These are phyloP conservation scores for Suhomyces guaymorum DNA, from an alignment of 1,139 yeast genomes.

Conservation along the genomic window DNA sequence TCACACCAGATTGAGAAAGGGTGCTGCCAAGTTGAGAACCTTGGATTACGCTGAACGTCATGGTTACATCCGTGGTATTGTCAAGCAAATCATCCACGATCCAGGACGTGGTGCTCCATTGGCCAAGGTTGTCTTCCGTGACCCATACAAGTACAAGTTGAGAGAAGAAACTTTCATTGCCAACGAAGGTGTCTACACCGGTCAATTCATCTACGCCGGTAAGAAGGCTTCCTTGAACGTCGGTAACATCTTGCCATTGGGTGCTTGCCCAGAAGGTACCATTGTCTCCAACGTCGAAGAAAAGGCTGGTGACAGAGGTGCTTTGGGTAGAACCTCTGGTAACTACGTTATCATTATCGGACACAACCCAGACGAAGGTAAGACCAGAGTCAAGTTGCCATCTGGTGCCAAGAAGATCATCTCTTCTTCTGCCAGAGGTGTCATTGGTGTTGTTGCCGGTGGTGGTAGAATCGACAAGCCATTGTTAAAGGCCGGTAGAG, in stretches of 20 bases:
- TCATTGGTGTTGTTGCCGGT: conserved; percentile 99
- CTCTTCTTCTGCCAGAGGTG: conserved; percentile 97
- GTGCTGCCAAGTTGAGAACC: conserved; percentile 99
- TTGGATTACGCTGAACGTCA: conserved; percentile 99
- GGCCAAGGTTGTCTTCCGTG: conserved; percentile 98
- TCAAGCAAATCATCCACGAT: conserved; percentile 95
- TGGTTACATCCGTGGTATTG: conserved; percentile 99
- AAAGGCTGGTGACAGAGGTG: conserved; percentile 99
- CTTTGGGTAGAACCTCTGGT: conserved; percentile 99
- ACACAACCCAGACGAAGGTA: conserved; percentile 98
- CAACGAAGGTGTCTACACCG: conserved; percentile 99
- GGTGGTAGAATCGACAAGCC: conserved; percentile 99
- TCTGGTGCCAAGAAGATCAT: conserved; percentile 98
- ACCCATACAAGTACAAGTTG: conserved; percentile 99
- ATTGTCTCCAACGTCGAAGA: conserved; percentile 98
- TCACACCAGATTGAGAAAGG: conserved; percentile 99
- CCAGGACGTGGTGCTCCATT: conserved; percentile 99
- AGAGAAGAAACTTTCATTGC: too few relatives aligned
- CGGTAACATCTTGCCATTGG: conserved; percentile 97
- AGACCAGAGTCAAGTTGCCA: conserved; percentile 98
- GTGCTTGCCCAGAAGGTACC: conserved; percentile 99
- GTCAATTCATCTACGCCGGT: conserved; percentile 98
- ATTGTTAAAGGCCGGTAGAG: conserved; percentile 99
- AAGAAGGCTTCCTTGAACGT: conserved; percentile 96
- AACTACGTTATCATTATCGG: conserved; percentile 98